Percentiles rank a stretch among this genome's conserved stretches.
These are phyloP conservation scores for Pseudogymnoascus sp. DNA, from an alignment of 2,329 filamentous ascomycete genomes.

Conservation along the genomic window DNA sequence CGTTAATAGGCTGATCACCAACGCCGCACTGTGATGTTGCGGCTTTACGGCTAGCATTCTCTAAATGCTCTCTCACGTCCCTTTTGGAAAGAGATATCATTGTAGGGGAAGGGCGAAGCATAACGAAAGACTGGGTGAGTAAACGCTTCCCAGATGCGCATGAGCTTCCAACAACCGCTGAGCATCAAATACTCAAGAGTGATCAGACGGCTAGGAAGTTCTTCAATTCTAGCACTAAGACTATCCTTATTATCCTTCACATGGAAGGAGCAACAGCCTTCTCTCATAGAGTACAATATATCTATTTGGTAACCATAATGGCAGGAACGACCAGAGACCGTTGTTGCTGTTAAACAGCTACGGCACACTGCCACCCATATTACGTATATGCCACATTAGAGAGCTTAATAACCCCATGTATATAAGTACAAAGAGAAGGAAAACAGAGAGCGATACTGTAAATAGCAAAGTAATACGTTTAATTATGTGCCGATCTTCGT, in stretches of 20 bases:
- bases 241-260: not conserved
- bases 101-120: slow-evolving; percentile 2
- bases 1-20: not conserved
- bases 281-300: not conserved
- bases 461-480: not conserved
- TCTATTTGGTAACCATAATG: not conserved
- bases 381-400: not conserved
- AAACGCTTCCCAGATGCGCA: not conserved
- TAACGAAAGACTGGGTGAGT: not conserved
- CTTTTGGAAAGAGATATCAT: slow-evolving; percentile 6
- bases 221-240: not conserved
- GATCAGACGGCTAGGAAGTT: not conserved
- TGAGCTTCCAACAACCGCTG: not conserved
- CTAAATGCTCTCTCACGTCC: slow-evolving; percentile 8
- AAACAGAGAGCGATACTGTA: not conserved
- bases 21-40: not conserved
- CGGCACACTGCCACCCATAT: not conserved
- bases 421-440: not conserved
- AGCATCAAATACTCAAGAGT: not conserved
- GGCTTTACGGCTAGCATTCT: not conserved
- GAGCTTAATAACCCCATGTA: not conserved
- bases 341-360: not conserved
- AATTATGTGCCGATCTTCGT: not conserved
- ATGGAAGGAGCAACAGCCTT: not conserved
- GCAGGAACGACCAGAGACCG: not conserved